Conservation (phyloP, 805 yeast species). For the Wickerhamomyces xylosicus region DNA sequence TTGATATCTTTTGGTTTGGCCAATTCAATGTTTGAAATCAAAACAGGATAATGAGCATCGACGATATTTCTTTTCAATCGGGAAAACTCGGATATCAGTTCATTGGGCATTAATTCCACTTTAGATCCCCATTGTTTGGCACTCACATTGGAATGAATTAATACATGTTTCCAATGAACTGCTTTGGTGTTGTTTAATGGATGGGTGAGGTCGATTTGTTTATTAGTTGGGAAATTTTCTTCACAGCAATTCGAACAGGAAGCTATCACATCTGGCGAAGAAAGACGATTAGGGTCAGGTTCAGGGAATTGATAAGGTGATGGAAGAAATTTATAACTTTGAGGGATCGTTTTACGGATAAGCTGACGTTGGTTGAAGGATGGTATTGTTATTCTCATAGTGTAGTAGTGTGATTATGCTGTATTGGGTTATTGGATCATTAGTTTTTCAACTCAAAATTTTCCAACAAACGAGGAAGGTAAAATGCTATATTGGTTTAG, state of each 20-base stretch:
- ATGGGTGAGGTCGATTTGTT: conserved; percentile 29
- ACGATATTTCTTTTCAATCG: conserved; percentile 22
- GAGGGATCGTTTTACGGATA: too few relatives aligned
- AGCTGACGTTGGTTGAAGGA: too few relatives aligned
- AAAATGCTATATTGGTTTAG: too few relatives aligned
- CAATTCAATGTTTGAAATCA: conserved; percentile 36
- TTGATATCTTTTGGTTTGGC: conserved; percentile 2
- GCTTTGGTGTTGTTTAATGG: conserved; percentile 39
- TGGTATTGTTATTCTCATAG: conserved; percentile 2
- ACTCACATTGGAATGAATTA: conserved; percentile 37
- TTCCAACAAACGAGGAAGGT: too few relatives aligned
- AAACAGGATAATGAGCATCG: conserved; percentile 38
- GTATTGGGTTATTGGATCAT: not conserved
- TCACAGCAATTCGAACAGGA: conserved; percentile 20
- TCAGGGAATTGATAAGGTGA: not conserved
- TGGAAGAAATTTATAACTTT: not conserved
- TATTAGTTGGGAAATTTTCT: conserved; percentile 31
- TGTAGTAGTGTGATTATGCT: not conserved
- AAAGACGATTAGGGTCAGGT: conserved; percentile 8
- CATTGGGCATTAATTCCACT: conserved; percentile 37
- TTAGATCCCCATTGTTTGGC: conserved; percentile 27
- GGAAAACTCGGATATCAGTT: conserved; percentile 32
- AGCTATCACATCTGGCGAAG: conserved; percentile 33
- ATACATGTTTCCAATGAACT: conserved; percentile 42
- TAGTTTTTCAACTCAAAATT: too few relatives aligned